Evolutionary conservation across 768 basidiomycete genomes (phyloP).

Genomic region (Boletus tomentosulus): DNA sequence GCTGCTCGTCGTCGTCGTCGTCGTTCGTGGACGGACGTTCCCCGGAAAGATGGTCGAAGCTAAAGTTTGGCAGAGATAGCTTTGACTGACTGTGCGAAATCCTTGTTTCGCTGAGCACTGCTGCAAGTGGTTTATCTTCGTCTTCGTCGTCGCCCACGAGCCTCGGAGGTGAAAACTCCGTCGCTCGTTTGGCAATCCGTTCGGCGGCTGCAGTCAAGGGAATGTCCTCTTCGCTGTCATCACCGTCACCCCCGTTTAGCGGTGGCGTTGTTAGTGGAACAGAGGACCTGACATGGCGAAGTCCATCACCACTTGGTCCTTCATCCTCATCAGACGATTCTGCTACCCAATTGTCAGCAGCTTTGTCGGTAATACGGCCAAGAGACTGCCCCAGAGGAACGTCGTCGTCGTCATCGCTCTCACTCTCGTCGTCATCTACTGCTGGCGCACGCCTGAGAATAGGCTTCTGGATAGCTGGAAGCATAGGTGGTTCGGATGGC

Average conservation of each 20-base stretch:
- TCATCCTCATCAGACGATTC: constrained; percentile 63
- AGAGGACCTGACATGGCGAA: constrained; percentile 35
- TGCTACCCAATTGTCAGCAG: constrained; percentile 40
- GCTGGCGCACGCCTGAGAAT: constrained; percentile 28
- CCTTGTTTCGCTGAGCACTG: constrained; percentile 47
- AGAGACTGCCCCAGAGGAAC: constrained; percentile 18
- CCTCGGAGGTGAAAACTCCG: constrained; percentile 21
- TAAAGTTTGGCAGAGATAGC: constrained; percentile 41
- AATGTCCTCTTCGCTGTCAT: constrained; percentile 76
- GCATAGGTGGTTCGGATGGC: constrained; percentile 25
- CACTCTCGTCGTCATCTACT: constrained; percentile 41
- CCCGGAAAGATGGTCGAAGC: constrained; percentile 34
- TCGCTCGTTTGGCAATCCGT: constrained; percentile 48
- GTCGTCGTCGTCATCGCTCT: constrained; percentile 42
- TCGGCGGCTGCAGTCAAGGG: constrained; percentile 66
- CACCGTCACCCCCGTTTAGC: constrained; percentile 25
- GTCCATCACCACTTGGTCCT: constrained; percentile 54
- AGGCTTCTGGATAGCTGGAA: constrained; percentile 36
- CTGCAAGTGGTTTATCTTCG: constrained; percentile 60
- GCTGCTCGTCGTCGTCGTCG: constrained; percentile 63
- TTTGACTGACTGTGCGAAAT: constrained; percentile 41
- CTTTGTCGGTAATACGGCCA: constrained; percentile 19
- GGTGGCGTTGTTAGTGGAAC: not conserved
- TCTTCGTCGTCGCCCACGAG: constrained; percentile 48
- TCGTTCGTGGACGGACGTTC: constrained; percentile 32